Evolutionary conservation across 2,329 filamentous ascomycete genomes (phyloP).

Genomic region (Colletotrichum sublineola): DNA sequence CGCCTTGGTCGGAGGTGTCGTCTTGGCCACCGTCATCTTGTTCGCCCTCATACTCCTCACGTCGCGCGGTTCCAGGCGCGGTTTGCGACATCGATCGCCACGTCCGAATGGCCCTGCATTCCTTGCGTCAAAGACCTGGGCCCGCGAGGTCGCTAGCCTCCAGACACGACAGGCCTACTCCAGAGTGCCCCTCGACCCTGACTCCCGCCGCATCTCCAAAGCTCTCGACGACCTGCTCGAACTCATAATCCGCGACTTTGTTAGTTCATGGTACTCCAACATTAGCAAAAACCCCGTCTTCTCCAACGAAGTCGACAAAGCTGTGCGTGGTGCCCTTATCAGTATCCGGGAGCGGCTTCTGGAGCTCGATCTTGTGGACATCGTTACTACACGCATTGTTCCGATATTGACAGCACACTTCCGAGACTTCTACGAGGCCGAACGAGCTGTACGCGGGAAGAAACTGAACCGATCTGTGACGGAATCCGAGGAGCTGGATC

Average conservation of each 20-base stretch:
- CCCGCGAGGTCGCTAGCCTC: constrained; percentile 75
- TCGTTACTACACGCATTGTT: constrained; percentile 84
- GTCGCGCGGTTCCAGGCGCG: constrained; percentile 63
- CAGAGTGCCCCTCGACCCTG: constrained; percentile 77
- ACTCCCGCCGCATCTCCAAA: constrained; percentile 82
- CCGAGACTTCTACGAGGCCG: constrained; percentile 90
- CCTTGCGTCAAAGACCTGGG: constrained; percentile 74
- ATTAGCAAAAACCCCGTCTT: constrained; percentile 88
- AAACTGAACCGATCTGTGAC: constrained; percentile 91
- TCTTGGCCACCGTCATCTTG: constrained; percentile 67
- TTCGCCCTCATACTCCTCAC: constrained; percentile 73
- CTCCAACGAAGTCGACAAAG: constrained; percentile 86
- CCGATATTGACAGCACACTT: constrained; percentile 92
- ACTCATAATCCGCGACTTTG: constrained; percentile 84
- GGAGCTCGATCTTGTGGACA: constrained; percentile 84
- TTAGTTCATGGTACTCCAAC: constrained; percentile 87
- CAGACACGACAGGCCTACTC: constrained; percentile 76
- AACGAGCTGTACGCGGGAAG: constrained; percentile 86
- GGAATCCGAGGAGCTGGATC: constrained; percentile 94
- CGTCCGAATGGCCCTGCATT: constrained; percentile 69
- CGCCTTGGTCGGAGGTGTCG: constrained; percentile 80
- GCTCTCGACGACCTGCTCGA: constrained; percentile 84
- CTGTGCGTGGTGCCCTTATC: constrained; percentile 79
- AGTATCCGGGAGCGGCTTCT: constrained; percentile 79
- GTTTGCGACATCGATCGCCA: constrained; percentile 55